A percentile compares a stretch with the other conserved stretches of the same genome.
Evolutionary conservation across 2,329 filamentous ascomycete species (phyloP).

Genomic region (Stachybotrys echinatus): DNA sequence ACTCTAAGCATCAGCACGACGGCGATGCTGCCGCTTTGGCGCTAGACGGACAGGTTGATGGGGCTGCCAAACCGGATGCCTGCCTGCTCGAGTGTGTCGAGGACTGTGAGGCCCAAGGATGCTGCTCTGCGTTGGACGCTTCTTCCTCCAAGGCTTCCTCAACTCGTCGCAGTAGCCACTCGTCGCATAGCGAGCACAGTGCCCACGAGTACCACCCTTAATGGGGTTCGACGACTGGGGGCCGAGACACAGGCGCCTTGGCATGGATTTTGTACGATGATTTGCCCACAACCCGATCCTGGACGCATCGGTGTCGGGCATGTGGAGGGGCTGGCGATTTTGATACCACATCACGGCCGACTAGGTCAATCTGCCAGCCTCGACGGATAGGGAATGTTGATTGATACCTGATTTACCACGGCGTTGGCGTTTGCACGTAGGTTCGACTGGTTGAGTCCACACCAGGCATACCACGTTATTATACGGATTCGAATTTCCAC

Average conservation of each 20-base stretch:
- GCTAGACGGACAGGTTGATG: slow-evolving; percentile 26
- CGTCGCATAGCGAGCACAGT: slow-evolving; percentile 17
- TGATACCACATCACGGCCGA: no score
- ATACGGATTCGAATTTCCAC: no score
- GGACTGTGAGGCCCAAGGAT: slow-evolving; percentile 27
- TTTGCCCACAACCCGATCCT: not conserved
- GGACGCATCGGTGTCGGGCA: not conserved
- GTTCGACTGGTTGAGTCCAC: no score
- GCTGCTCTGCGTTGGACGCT: slow-evolving; percentile 22
- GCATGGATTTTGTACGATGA: not conserved
- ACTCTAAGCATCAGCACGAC: slow-evolving; percentile 36
- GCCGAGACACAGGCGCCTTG: not conserved
- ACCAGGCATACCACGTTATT: no score
- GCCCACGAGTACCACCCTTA: slow-evolving; percentile 10
- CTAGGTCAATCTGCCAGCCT: no score
- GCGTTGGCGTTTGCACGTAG: not conserved
- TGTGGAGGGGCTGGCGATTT: not conserved
- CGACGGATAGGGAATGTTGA: no score
- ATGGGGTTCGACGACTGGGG: not conserved
- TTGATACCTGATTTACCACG: not conserved
- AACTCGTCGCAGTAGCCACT: slow-evolving; percentile 28
- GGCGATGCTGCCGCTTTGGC: slow-evolving; percentile 27
- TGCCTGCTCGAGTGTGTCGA: slow-evolving; percentile 45
- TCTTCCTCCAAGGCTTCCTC: slow-evolving; percentile 27
- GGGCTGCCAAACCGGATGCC: slow-evolving; percentile 20